Conservation (phyloP, 2,329 filamentous ascomycete species). For the Sordariomycetes sp. region DNA sequence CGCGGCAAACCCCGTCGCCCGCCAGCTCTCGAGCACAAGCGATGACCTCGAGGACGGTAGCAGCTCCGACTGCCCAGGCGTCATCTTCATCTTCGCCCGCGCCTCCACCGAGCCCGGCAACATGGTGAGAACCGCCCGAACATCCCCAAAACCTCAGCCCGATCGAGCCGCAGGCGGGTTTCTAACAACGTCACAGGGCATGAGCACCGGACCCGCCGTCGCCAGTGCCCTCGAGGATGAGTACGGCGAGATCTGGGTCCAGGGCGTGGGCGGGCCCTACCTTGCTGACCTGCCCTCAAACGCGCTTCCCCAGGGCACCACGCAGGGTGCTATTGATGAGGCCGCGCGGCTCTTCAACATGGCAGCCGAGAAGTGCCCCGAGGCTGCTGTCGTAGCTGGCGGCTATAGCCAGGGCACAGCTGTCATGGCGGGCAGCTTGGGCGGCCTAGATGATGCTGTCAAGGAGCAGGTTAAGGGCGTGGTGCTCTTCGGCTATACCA, state of each 20-base stretch:
- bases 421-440: constrained; percentile 26
- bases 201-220: constrained; percentile 16
- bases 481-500: constrained; percentile 28
- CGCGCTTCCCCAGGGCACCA: constrained; percentile 24
- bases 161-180: constrained; percentile 9
- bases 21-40: neutral
- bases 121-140: constrained; percentile 20
- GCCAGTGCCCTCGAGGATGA: constrained; percentile 15
- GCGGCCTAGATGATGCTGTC: constrained; percentile 16
- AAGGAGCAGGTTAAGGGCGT: constrained; percentile 23
- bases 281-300: constrained; percentile 22
- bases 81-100: constrained; percentile 28
- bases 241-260: constrained; percentile 24
- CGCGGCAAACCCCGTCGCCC: neutral
- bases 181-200: constrained; percentile 12
- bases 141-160: constrained; percentile 3
- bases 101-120: constrained; percentile 26
- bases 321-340: constrained; percentile 24
- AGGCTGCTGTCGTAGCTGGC: constrained; percentile 28
- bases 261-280: constrained; percentile 31
- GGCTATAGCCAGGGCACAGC: constrained; percentile 29
- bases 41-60: constrained; percentile 13
- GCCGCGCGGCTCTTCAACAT: constrained; percentile 26
- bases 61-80: constrained; percentile 18
- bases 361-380: constrained; percentile 29